A percentile compares a stretch with the other conserved stretches of the same genome.
Conservation (phyloP, 1,284 basidiomycete species). For the Papiliotrema flavescens region DNA sequence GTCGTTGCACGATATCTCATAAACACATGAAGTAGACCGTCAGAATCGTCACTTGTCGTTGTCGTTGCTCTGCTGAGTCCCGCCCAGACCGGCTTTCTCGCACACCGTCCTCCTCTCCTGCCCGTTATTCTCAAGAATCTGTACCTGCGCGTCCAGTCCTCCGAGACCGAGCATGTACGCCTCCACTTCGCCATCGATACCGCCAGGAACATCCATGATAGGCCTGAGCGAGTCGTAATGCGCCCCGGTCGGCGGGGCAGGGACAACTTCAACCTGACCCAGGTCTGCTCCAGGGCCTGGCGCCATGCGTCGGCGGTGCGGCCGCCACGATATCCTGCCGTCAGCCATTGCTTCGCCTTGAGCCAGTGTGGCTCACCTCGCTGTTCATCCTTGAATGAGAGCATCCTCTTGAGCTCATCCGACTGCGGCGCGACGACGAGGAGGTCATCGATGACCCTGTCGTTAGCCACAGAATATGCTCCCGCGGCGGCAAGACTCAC, state of each 20-base stretch:
- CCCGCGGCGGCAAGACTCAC: constrained; percentile 7
- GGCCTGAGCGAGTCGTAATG: constrained; percentile 1
- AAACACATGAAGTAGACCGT: too few species aligned
- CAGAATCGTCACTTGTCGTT: too few species aligned
- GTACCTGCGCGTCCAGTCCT: constrained; percentile 7
- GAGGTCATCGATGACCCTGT: constrained; percentile 5
- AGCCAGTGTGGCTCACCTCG: constrained; percentile 2
- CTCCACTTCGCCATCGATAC: constrained; percentile 7
- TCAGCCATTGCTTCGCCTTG: neutral
- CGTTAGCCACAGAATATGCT: neutral
- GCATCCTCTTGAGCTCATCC: constrained; percentile 11
- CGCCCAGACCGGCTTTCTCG: too few species aligned
- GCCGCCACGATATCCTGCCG: constrained; percentile 9
- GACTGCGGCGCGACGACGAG: constrained; percentile 4
- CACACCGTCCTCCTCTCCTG: neutral
- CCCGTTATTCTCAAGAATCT: neutral
- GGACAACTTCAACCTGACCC: constrained; percentile 12
- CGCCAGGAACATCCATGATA: constrained; percentile 9
- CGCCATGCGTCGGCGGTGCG: neutral
- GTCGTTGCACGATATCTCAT: too few species aligned
- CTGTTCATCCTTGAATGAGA: constrained; percentile 9
- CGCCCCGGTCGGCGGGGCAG: constrained; percentile 1
- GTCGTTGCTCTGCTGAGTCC: too few species aligned
- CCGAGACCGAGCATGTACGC: constrained; percentile 11
- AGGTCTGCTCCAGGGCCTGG: constrained; percentile 1